phyloP scores from a whole-genome alignment of 768 basidiomycete species.

The Mrakia frigida region DNA sequence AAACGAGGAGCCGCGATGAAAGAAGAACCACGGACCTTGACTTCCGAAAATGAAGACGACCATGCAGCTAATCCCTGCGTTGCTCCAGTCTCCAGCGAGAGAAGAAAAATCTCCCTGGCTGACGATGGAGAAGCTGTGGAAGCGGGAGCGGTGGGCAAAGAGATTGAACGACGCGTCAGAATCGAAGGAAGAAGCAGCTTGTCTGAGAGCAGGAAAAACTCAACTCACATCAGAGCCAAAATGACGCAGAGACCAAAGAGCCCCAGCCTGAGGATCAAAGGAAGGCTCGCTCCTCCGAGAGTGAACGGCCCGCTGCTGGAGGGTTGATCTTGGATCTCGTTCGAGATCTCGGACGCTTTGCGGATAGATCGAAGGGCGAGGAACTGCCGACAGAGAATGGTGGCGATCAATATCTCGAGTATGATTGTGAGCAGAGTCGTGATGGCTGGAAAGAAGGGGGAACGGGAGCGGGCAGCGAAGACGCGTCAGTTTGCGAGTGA shows the following conservation, averaged over 20 bases:
- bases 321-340: no score
- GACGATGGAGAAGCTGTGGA: background rate
- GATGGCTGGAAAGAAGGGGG: background rate
- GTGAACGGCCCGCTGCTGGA: background rate
- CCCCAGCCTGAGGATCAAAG: background rate
- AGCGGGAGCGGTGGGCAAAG: background rate
- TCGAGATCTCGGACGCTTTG: background rate
- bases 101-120: background rate
- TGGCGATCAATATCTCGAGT: background rate
- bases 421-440: background rate
- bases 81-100: background rate
- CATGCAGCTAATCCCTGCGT: background rate
- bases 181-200: background rate
- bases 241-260: background rate
- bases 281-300: background rate
- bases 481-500: background rate
- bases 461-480: background rate
- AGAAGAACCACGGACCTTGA: background rate
- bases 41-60: background rate
- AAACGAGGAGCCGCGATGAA: background rate
- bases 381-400: background rate
- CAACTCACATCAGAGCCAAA: background rate
- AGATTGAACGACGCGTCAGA: no score
- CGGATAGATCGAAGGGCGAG: background rate
- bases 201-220: no score